Base-by-base conservation (phyloP, 371 early-diverging fungal genomes). In the Mortierella sp. region DNA sequence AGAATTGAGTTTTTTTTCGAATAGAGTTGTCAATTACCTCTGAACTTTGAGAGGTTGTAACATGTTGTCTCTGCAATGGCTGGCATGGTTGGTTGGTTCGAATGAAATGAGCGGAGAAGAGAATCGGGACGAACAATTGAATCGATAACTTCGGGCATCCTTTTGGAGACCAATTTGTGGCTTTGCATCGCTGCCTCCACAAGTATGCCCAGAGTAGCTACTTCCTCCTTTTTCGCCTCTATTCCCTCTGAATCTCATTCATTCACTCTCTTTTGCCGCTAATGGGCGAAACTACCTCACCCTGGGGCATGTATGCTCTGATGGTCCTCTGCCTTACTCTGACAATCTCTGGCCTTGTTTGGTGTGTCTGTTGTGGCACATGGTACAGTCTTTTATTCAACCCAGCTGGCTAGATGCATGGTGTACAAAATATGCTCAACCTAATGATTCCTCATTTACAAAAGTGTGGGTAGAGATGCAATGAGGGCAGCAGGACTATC, bases 11-110 rank as follows among this genome's bases (percentile, higher is more conserved):
- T n/a, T n/a, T n/a, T n/a, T n/a, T n/a, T n/a, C n/a, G n/a, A n/a
- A n/a, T n/a, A n/a, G n/a, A n/a, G n/a, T n/a, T n/a, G n/a, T n/a
- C n/a, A 17, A 17, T 32, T 83, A 91, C 92, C 92, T 86, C 91
- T 92, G 76, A 92, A 92, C 82, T 88, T 89, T 61, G 89, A 88
- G 61, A 92, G 86, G 75, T 92, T 92, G 72, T 87, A 87, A 73
- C 92, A 92, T 32, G 83, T 85, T 17, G 81, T 75, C 66, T 80
- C 81, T 66, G 81, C 75, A 35, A 80, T 75, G 71, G 64, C 75
- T 31, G 81, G 72, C 81, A 80, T 80, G 70, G 75, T 45, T 80
- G 70, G 75, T 45, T 40, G 45, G 12, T 31, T 26, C 51, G 7
- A 49, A 19, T 22, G 2, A 35, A 23, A 32, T 19, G 55, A 68